Conservation (phyloP, 73 alveolate genomes). For the Paramecium pentaurelia region DNA sequence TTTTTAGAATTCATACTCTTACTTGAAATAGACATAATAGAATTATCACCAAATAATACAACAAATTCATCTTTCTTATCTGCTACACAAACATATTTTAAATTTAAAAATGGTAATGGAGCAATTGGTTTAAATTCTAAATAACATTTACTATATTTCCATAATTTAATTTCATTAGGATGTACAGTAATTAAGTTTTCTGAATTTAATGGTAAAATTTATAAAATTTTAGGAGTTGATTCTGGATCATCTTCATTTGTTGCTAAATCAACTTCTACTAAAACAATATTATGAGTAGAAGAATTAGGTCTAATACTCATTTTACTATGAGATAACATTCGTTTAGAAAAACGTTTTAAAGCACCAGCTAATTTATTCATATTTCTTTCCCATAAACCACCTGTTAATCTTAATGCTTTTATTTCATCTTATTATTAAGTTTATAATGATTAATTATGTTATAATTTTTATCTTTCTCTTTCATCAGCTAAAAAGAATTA, state of each 20-base stretch:
- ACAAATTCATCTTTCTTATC: conserved; percentile 25
- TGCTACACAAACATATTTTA: conserved; percentile 2
- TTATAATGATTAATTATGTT: background rate
- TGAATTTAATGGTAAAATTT: background rate
- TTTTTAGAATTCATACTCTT: background rate
- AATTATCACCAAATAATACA: background rate
- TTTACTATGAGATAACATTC: background rate
- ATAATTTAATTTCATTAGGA: conserved; percentile 28
- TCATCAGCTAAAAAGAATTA: background rate
- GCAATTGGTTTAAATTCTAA: conserved; percentile 33
- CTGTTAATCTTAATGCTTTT: background rate
- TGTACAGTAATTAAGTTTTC: background rate
- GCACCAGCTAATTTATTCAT: conserved; percentile 21
- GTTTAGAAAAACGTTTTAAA: background rate
- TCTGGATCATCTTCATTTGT: background rate
- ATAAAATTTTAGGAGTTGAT: background rate
- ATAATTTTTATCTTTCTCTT: background rate
- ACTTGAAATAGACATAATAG: background rate
- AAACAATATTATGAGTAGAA: background rate
- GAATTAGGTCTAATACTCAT: background rate
- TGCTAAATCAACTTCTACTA: background rate
- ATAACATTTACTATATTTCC: conserved; percentile 1
- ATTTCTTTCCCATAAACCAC: conserved; percentile 30
- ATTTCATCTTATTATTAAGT: background rate
- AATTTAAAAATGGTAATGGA: background rate